Conservation (phyloP, 352 stramenopile species). For the Phytopythium vexans region DNA sequence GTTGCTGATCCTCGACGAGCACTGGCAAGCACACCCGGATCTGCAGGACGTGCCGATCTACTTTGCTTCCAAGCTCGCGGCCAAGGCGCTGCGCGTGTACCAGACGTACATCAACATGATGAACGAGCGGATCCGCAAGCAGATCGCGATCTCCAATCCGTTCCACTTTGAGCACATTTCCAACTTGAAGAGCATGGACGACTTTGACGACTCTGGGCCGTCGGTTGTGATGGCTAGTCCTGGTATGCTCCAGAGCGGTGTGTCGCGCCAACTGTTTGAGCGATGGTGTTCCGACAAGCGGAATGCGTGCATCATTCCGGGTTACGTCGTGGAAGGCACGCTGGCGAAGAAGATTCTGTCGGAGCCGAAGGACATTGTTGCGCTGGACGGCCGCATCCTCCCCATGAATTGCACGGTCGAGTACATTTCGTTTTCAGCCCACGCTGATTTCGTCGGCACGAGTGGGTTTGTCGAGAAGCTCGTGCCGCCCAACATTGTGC, state of each 20-base stretch:
- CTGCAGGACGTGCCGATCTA: conserved; percentile 98
- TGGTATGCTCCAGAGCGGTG: conserved; percentile 98
- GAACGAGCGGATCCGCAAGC: conserved; percentile 96
- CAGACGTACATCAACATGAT: conserved; percentile 99
- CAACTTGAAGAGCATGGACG: conserved; percentile 96
- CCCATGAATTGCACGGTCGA: conserved; percentile 95
- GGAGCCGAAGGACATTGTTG: conserved; percentile 94
- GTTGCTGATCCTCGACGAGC: conserved; percentile 98
- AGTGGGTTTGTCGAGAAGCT: conserved; percentile 95
- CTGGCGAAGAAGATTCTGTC: conserved; percentile 97
- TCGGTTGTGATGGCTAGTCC: conserved; percentile 98
- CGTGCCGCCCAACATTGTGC: conserved; percentile 92
- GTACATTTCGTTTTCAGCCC: conserved; percentile 97
- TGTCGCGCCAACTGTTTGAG: conserved; percentile 97
- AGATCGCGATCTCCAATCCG: conserved; percentile 98
- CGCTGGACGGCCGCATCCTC: conserved; percentile 91
- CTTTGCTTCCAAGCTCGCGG: conserved; percentile 97
- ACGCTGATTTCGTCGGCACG: conserved; percentile 97
- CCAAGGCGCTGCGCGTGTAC: conserved; percentile 96
- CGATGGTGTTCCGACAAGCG: conserved; percentile 97
- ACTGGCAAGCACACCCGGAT: conserved; percentile 94
- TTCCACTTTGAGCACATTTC: conserved; percentile 97
- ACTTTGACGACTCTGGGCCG: conserved; percentile 97
- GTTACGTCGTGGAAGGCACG: conserved; percentile 98
- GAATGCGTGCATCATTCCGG: conserved; percentile 98